Base-by-base conservation (phyloP, 2,329 filamentous ascomycete genomes). In the Cladosporium sp. region DNA sequence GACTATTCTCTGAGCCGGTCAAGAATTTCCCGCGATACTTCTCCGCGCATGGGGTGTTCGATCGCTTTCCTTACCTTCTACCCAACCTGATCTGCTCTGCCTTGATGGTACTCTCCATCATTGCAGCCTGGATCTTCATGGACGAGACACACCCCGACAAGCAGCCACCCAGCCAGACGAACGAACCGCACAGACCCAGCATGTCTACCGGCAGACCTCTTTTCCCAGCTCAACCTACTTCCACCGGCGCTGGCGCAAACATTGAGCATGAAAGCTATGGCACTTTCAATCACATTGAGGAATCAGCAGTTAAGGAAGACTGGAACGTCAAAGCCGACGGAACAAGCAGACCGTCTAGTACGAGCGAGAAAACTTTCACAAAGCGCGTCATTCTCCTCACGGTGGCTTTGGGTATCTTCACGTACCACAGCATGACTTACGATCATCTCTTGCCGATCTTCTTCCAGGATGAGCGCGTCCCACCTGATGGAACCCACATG, bases 401-500 rank as follows among this genome's bases (percentile, higher is more conserved):
- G 34, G 63, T 89, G n/a, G 86, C 91, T 1, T 73, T 96, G 42
- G 88, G 86, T 39, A 88, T 96, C 56, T 96, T 95, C 72, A 93
- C 89, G 4, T 95, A 95, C 66, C 91, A 96, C 70, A 89, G 86
- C 32, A 96, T 96, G 90, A 90, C 87, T 0, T 96, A 89, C 69
- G 92, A 96, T 64, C 88, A 95, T 65, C 79, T 96, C 1, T 77
- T 96, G 48, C 91, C 91, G 7, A 96, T 96, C 53, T 96, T 96
- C 71, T 82, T 96, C 45, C 90, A 96, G 67, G 90, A 96, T 61
- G 78, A 83, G 36, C 79, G 80, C 24, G 72, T 70, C 55, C 65
- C 69, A 20, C 64, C 73, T 40, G 68, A 72, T 37, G 53, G 54
- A 12, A 65, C 72, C 5, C 56, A 70, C 20, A 52, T 57, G 9